These are phyloP conservation scores for Bipolaris gigantea DNA, from an alignment of 2,329 filamentous ascomycete species.

Conservation along the genomic window DNA sequence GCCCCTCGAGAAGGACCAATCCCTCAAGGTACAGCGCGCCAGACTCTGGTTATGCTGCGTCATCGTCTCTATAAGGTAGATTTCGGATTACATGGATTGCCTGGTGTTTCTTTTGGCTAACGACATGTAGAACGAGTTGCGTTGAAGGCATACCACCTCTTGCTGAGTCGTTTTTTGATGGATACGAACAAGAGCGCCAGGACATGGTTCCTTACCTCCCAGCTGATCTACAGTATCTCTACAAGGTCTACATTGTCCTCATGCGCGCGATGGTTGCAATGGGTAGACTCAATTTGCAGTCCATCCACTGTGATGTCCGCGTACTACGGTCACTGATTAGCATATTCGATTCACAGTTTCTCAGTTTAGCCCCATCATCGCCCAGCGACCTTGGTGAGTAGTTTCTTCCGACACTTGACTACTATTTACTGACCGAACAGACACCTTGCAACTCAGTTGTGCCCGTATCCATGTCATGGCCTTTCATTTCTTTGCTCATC, in stretches of 20 bases:
- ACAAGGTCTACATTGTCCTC: slow-evolving; percentile 40
- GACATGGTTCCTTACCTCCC: slow-evolving; percentile 39
- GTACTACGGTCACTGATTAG: slow-evolving; percentile 39
- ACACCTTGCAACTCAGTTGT: slow-evolving; percentile 40
- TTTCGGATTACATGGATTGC: neutral
- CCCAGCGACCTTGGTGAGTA: slow-evolving; percentile 38
- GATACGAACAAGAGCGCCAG: slow-evolving; percentile 37
- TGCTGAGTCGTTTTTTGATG: slow-evolving; percentile 40
- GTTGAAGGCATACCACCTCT: slow-evolving; percentile 42
- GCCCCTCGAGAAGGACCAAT: slow-evolving; percentile 40
- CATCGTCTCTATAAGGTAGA: slow-evolving; percentile 43
- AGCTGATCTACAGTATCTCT: slow-evolving; percentile 36
- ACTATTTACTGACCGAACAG: slow-evolving; percentile 24
- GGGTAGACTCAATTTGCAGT: slow-evolving; percentile 39
- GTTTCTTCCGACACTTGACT: neutral
- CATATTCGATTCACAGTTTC: slow-evolving; percentile 42
- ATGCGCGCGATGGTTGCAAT: slow-evolving; percentile 40
- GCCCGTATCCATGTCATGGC: slow-evolving; percentile 41
- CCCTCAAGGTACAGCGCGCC: slow-evolving; percentile 41
- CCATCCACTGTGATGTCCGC: slow-evolving; percentile 33
- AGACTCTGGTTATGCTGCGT: slow-evolving; percentile 45
- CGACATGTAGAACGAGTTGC: slow-evolving; percentile 31
- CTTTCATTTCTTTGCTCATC: slow-evolving; percentile 43
- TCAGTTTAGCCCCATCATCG: slow-evolving; percentile 33
- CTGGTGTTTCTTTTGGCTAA: slow-evolving; percentile 12